Evolutionary conservation across 164 flowering plant species (phyloP).

Genomic region (Aristolochia californica): DNA sequence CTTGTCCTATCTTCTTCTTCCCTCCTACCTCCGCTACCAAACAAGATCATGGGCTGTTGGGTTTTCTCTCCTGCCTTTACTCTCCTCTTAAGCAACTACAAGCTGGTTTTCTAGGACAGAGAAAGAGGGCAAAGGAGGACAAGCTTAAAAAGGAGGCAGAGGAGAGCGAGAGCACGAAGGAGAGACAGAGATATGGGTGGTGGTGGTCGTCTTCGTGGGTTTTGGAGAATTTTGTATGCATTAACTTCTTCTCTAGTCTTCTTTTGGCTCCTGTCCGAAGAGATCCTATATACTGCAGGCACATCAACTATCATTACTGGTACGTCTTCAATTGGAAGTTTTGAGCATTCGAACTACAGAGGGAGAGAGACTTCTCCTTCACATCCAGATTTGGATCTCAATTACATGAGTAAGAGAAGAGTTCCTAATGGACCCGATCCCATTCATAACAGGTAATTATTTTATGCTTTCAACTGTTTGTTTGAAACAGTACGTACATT

Average conservation of each 20-base stretch:
- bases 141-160: not conserved
- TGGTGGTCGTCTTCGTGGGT: constrained; percentile 3
- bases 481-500: not conserved
- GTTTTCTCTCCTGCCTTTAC: constrained; percentile 1
- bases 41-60: constrained; percentile 5
- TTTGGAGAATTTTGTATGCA: constrained; percentile 21
- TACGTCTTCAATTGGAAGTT: constrained; percentile 6
- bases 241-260: constrained; percentile 18
- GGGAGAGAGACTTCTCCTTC: constrained; percentile 14
- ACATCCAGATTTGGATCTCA: constrained; percentile 27
- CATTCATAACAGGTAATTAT: constrained; percentile 63
- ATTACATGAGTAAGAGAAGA: constrained; percentile 54
- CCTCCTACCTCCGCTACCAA: not conserved
- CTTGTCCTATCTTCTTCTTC: constrained; percentile 3
- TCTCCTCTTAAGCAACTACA: not conserved
- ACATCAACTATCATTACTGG: not conserved
- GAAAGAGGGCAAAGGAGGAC: not conserved
- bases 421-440: constrained; percentile 87
- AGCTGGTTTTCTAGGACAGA: constrained; percentile 1
- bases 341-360: constrained; percentile 14
- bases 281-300: constrained; percentile 17
- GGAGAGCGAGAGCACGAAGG: constrained; percentile 1
- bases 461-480: not conserved
- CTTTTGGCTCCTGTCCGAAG: constrained; percentile 24
- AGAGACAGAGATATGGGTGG: constrained; percentile 16